phyloP scores from a whole-genome alignment of 192 early-diverging fungal genomes.

The Diversispora epigaea region DNA sequence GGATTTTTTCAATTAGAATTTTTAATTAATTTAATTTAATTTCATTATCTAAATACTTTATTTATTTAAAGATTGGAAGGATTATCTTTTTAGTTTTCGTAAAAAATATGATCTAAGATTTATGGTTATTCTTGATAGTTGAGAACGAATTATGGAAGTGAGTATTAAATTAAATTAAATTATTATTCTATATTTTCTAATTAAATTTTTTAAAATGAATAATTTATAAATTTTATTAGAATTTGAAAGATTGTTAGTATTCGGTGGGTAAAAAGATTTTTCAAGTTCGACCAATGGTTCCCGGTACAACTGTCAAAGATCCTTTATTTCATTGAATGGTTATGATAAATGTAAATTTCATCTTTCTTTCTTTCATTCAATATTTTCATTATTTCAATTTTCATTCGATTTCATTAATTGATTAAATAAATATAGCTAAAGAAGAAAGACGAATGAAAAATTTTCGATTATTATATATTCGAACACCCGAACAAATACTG shows the following conservation, averaged over 20 bases:
- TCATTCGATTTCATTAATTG: conserved; percentile 50
- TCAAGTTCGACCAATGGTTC: conserved; percentile 47
- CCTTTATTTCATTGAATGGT: conserved; percentile 32
- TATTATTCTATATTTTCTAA: background rate
- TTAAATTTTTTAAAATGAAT: conserved; percentile 18
- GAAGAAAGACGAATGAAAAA: conserved; percentile 84
- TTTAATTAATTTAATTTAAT: background rate
- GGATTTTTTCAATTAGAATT: background rate
- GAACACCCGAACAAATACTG: conserved; percentile 75
- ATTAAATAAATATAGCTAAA: conserved; percentile 55
- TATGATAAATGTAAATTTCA: conserved; percentile 20
- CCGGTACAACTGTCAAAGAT: conserved; percentile 32
- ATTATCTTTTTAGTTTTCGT: conserved; percentile 76
- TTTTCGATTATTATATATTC: conserved; percentile 65
- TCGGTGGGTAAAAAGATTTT: conserved; percentile 64
- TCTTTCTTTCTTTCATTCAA: conserved; percentile 7
- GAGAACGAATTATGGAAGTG: conserved; percentile 53
- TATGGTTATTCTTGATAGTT: conserved; percentile 83
- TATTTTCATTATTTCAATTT: conserved; percentile 2
- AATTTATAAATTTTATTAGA: conserved; percentile 52
- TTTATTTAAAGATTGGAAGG: conserved; percentile 59
- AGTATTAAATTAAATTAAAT: background rate
- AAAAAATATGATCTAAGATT: conserved; percentile 78
- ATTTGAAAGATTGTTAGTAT: conserved; percentile 88
- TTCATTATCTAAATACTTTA: too few relatives aligned